Conservation (phyloP, 441 rosid genomes). For the Eugenia klotzschiana region DNA sequence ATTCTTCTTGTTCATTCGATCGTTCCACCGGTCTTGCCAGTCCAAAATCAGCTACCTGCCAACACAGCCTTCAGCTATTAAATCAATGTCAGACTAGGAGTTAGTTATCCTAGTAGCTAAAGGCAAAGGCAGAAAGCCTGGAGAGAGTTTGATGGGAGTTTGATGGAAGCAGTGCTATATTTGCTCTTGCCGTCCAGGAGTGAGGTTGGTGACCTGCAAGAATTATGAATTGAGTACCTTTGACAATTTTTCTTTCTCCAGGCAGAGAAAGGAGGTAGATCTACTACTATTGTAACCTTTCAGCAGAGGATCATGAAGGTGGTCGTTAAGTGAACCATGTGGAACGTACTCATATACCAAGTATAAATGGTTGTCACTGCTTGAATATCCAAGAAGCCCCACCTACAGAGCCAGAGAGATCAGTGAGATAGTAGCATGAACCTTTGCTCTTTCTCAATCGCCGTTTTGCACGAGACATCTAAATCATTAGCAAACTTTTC, state of each 20-base stretch:
- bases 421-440: not conserved
- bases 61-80: not conserved
- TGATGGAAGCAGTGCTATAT: too few relatives aligned
- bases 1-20: constrained; percentile 13
- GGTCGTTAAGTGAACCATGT: constrained; percentile 21
- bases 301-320: constrained; percentile 17
- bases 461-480: not conserved
- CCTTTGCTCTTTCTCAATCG: not conserved
- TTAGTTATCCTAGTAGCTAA: not conserved
- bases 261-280: not conserved
- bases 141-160: too few relatives aligned
- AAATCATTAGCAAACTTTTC: not conserved
- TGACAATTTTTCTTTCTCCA: not conserved
- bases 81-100: not conserved
- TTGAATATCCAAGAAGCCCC: constrained; percentile 28
- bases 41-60: constrained; percentile 26
- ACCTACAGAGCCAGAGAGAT: constrained; percentile 8
- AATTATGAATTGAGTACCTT: not conserved
- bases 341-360: constrained; percentile 22
- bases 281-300: constrained; percentile 10
- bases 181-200: constrained; percentile 22
- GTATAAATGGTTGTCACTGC: constrained; percentile 14
- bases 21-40: constrained; percentile 20
- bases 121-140: not conserved
- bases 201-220: constrained; percentile 20